A percentile compares a stretch with the other conserved stretches of the same genome.
Evolutionary conservation across 352 stramenopile species (phyloP).

Genomic region (Blastocystis sp.): DNA sequence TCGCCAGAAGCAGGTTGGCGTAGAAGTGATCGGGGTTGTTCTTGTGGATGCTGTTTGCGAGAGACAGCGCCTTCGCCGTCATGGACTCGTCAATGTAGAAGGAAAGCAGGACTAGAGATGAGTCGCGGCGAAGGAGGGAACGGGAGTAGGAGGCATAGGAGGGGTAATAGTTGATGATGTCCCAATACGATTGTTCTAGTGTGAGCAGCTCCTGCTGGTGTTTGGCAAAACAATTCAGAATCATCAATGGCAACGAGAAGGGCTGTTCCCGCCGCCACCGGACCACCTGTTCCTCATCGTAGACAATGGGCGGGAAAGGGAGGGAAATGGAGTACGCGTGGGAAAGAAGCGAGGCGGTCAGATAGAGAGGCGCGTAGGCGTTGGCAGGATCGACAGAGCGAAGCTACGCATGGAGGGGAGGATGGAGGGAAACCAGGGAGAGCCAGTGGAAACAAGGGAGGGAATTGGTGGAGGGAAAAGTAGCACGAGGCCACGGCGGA

Average conservation of each 20-base stretch:
- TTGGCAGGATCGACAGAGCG: background rate
- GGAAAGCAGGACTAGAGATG: slow-evolving; percentile 25
- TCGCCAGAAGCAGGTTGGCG: slow-evolving; percentile 40
- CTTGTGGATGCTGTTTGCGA: slow-evolving; percentile 14
- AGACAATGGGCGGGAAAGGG: background rate
- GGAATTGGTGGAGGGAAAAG: background rate
- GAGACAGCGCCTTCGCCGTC: background rate
- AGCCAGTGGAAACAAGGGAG: background rate
- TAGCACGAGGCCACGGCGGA: background rate
- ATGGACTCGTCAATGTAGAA: slow-evolving; percentile 36
- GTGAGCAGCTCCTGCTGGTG: background rate
- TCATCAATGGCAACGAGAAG: background rate
- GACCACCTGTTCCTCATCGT: background rate
- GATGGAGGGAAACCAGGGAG: background rate
- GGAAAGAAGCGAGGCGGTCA: background rate
- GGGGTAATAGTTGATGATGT: slow-evolving; percentile 48
- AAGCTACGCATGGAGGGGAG: background rate
- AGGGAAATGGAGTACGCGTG: background rate
- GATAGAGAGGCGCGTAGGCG: background rate
- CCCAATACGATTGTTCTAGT: slow-evolving; percentile 29
- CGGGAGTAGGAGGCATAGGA: slow-evolving; percentile 46
- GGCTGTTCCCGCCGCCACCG: background rate
- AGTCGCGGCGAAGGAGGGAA: background rate
- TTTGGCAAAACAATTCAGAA: background rate
- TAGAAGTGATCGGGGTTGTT: slow-evolving; percentile 4